Conservation (phyloP, 352 stramenopile species). For the Globisporangium perplexum region DNA sequence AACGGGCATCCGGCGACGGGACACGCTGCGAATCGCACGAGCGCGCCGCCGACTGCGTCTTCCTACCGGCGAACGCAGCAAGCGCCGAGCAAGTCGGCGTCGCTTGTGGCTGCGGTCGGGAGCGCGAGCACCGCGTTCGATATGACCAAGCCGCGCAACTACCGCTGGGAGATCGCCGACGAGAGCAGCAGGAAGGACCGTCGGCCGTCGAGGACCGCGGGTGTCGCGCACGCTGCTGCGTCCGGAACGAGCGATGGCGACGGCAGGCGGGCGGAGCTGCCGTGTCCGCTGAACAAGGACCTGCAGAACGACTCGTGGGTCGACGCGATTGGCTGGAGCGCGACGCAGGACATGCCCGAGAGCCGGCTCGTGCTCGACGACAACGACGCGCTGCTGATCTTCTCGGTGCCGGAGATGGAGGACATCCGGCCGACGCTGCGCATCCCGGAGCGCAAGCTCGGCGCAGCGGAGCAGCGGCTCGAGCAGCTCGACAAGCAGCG, state of each 20-base stretch:
- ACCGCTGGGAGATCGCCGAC: constrained; percentile 30
- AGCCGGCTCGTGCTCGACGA: constrained; percentile 81
- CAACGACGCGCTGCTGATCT: constrained; percentile 75
- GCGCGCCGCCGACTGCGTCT: not conserved
- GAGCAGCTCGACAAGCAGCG: constrained; percentile 72
- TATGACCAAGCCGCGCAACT: constrained; percentile 68
- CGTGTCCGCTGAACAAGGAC: constrained; percentile 65
- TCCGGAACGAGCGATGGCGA: not conserved
- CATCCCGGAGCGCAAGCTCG: constrained; percentile 78
- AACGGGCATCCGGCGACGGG: not conserved
- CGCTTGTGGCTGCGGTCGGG: not conserved
- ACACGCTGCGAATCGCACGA: not conserved
- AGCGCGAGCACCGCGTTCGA: constrained; percentile 31
- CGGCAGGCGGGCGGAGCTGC: constrained; percentile 7
- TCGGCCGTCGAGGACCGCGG: not conserved
- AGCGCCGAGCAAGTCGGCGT: not conserved
- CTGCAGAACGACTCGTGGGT: constrained; percentile 69
- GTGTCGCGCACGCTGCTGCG: not conserved
- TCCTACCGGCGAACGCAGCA: constrained; percentile 1
- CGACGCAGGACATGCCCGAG: constrained; percentile 71
- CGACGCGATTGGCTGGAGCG: constrained; percentile 74
- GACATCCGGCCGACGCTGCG: constrained; percentile 74
- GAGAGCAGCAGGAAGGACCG: not conserved
- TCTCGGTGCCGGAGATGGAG: constrained; percentile 73
- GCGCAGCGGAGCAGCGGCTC: constrained; percentile 63